phyloP scores from a whole-genome alignment of 2,329 filamentous ascomycete genomes.

The Fusarium sp. region DNA sequence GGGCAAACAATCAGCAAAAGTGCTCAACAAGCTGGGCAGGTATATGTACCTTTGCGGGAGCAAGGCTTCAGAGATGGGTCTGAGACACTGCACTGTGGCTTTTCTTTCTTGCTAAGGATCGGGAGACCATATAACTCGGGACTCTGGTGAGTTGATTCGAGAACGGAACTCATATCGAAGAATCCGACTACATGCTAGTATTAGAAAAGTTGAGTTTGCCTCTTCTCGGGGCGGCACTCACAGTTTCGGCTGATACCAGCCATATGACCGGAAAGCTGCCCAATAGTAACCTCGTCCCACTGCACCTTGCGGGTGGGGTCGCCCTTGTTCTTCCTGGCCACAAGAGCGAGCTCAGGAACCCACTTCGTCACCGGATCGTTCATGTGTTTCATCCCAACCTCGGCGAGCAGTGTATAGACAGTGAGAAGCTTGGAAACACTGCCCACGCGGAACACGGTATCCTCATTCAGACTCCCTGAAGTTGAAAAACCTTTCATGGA shows the following conservation, averaged over 20 bases:
- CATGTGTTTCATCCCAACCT: constrained; percentile 3
- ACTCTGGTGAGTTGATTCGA: neutral
- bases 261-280: neutral
- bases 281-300: constrained; percentile 7
- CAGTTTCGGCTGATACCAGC: neutral
- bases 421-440: neutral
- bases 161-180: neutral
- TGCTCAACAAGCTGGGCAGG: accelerated
- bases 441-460: neutral
- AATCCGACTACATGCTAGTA: neutral
- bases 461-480: neutral
- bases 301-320: neutral
- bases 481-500: constrained; percentile 1
- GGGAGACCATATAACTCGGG: neutral
- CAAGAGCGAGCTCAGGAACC: constrained; percentile 8
- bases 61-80: neutral
- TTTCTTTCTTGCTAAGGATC: neutral
- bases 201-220: neutral
- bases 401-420: neutral
- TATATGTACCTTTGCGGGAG: neutral
- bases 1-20: neutral
- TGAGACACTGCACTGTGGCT: neutral
- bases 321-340: neutral
- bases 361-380: constrained; percentile 7
- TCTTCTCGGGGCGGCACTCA: neutral